These are phyloP conservation scores for Wallemia mellicola DNA, from an alignment of 1,284 basidiomycete species.

Conservation along the genomic window DNA sequence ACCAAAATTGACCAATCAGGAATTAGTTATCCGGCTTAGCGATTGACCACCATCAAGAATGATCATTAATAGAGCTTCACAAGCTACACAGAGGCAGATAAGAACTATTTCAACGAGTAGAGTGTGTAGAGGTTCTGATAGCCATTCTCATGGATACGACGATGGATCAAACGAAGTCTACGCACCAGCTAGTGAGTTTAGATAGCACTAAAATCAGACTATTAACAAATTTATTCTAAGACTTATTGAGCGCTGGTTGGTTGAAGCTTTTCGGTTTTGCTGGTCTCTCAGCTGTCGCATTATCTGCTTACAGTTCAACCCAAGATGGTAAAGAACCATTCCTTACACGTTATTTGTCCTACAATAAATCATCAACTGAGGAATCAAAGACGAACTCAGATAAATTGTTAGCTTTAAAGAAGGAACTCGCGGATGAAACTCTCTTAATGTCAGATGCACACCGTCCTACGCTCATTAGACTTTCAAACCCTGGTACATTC, in stretches of 20 bases:
- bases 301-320: neutral
- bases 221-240: neutral
- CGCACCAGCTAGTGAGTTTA: neutral
- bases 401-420: slow-evolving; percentile 16
- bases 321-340: neutral
- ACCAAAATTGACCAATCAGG: no score
- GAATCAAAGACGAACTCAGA: slow-evolving; percentile 5
- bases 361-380: neutral
- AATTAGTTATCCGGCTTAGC: no score
- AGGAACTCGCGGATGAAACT: slow-evolving; percentile 15
- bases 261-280: neutral
- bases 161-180: neutral
- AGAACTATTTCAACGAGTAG: no score
- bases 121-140: no score
- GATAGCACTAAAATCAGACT: neutral
- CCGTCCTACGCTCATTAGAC: slow-evolving; percentile 14
- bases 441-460: slow-evolving; percentile 19
- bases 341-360: neutral
- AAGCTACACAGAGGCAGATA: no score
- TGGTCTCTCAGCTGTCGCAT: neutral
- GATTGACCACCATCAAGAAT: no score
- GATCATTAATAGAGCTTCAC: no score
- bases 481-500: slow-evolving; percentile 18
- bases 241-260: neutral
- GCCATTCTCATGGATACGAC: neutral